Conservation (phyloP, 495 filamentous ascomycete genomes). For the Penicillium maclennaniae region DNA sequence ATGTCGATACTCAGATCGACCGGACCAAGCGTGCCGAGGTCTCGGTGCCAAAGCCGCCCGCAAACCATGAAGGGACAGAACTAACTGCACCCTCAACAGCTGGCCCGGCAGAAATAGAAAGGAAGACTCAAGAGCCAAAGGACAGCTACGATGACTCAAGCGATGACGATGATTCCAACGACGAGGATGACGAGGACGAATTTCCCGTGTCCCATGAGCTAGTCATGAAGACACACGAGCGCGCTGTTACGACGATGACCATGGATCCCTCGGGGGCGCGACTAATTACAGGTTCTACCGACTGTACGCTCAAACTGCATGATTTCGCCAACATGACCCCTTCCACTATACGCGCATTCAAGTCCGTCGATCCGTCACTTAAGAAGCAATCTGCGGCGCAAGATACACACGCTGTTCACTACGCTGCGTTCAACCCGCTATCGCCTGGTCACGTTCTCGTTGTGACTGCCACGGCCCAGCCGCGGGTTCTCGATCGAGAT, state of each 20-base stretch:
- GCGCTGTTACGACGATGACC: slow-evolving; percentile 76
- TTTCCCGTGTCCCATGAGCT: slow-evolving; percentile 94
- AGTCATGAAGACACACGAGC: slow-evolving; percentile 85
- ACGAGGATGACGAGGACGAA: slow-evolving; percentile 77
- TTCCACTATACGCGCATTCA: slow-evolving; percentile 89
- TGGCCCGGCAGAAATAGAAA: slow-evolving; percentile 18
- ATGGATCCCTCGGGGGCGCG: slow-evolving; percentile 82
- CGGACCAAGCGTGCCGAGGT: slow-evolving; percentile 60
- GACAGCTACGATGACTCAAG: slow-evolving; percentile 49
- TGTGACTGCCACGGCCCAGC: slow-evolving; percentile 80
- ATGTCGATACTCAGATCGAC: slow-evolving; percentile 76
- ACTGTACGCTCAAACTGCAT: slow-evolving; percentile 87
- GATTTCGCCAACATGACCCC: slow-evolving; percentile 96
- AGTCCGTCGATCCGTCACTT: slow-evolving; percentile 79
- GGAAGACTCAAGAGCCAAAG: slow-evolving; percentile 22
- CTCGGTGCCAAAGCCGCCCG: slow-evolving; percentile 23
- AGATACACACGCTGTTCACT: slow-evolving; percentile 84
- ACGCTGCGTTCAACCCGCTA: slow-evolving; percentile 79
- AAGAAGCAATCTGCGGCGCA: slow-evolving; percentile 67
- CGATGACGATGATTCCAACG: slow-evolving; percentile 56
- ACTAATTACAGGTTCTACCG: slow-evolving; percentile 81
- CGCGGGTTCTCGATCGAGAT: slow-evolving; percentile 83
- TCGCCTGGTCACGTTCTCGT: slow-evolving; percentile 80
- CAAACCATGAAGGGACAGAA: slow-evolving; percentile 19
- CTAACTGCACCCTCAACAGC: slow-evolving; percentile 14